Conservation (phyloP, 257 asterid genomes). For the Nicotiana obtusifolia region DNA sequence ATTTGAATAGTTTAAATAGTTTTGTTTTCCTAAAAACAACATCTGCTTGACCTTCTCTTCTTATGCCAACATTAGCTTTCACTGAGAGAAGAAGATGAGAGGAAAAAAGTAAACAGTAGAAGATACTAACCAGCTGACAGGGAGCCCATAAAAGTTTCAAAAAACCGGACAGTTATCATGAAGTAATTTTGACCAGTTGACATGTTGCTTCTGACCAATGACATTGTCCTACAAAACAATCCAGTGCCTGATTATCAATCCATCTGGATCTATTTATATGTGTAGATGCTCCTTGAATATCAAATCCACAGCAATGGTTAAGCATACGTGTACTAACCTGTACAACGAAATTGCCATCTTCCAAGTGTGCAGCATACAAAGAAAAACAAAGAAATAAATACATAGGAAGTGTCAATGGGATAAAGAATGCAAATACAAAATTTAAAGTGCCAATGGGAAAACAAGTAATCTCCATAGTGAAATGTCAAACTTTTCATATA, state of each 20-base stretch:
- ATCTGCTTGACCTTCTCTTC: slow-evolving; percentile 4
- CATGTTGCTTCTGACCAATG: slow-evolving; percentile 80
- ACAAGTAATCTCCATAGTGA: slow-evolving; percentile 11
- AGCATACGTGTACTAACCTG: slow-evolving; percentile 52
- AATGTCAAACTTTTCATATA: slow-evolving; percentile 2
- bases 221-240: slow-evolving; percentile 71
- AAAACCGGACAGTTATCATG: slow-evolving; percentile 86
- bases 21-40: neutral
- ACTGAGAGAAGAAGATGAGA: neutral
- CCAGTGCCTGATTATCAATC: slow-evolving; percentile 15
- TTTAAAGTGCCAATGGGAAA: slow-evolving; percentile 9
- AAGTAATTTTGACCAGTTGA: slow-evolving; percentile 72
- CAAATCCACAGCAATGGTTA: neutral
- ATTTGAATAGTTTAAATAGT: neutral
- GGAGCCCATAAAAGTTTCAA: slow-evolving; percentile 95
- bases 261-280: neutral
- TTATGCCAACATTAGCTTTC: neutral
- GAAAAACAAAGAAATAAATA: slow-evolving; percentile 27
- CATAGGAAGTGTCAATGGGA: too few species aligned
- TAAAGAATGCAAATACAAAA: neutral
- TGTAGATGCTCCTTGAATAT: neutral
- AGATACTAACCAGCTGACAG: slow-evolving; percentile 78
- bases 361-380: slow-evolving; percentile 34
- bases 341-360: slow-evolving; percentile 99
- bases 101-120: neutral